A percentile compares a stretch with the other conserved stretches of the same genome.
Conservation (phyloP, 768 basidiomycete genomes). For the Candolleomyces efflorescens region DNA sequence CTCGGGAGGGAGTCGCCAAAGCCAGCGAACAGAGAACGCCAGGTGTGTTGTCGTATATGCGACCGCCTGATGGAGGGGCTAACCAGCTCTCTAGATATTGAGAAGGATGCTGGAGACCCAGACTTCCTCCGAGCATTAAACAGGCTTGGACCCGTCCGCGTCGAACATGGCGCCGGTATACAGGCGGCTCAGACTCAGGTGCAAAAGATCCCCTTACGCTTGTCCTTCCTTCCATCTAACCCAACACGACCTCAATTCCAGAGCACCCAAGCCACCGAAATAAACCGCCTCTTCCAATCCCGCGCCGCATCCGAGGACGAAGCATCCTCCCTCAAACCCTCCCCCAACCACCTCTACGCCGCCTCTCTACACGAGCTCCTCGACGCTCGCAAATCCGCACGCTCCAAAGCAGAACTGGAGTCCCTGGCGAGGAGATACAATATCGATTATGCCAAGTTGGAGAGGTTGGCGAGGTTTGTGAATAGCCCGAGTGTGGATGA, state of each 20-base stretch:
- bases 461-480: conserved; percentile 50
- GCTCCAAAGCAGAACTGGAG: conserved; percentile 37
- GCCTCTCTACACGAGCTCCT: conserved; percentile 51
- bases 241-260: background rate
- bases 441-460: conserved; percentile 49
- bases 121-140: conserved; percentile 64
- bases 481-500: conserved; percentile 61
- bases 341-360: conserved; percentile 54
- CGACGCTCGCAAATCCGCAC: conserved; percentile 54
- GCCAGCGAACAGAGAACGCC: conserved; percentile 52
- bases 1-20: conserved; percentile 10
- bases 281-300: conserved; percentile 47
- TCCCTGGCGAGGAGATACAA: conserved; percentile 50
- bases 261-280: conserved; percentile 21
- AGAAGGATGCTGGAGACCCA: conserved; percentile 65
- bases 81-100: conserved; percentile 50
- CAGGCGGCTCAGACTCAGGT: background rate
- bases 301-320: conserved; percentile 54
- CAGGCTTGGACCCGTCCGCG: conserved; percentile 62
- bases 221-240: background rate
- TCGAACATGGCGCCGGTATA: conserved; percentile 44
- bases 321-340: conserved; percentile 34
- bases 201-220: conserved; percentile 7
- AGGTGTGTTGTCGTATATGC: conserved; percentile 25
- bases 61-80: background rate